Evolutionary conservation across 1,284 basidiomycete species (phyloP).

Genomic region (Ustilago sp.): DNA sequence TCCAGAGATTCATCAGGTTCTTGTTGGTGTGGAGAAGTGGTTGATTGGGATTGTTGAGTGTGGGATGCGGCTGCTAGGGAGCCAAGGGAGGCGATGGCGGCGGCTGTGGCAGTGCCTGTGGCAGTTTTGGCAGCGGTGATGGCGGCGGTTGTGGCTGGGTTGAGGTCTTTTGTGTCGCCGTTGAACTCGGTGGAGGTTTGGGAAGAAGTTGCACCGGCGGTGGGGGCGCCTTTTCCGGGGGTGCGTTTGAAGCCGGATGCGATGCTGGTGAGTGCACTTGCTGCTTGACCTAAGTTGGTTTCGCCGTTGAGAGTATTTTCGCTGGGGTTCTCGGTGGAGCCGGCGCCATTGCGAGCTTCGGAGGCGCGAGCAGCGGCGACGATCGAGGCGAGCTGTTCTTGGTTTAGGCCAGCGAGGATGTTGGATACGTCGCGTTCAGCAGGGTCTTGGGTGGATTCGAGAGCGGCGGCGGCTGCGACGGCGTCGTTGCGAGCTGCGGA

Average conservation of each 20-base stretch:
- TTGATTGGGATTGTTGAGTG: slow-evolving; percentile 9
- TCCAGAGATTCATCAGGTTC: background rate
- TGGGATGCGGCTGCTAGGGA: slow-evolving; percentile 49
- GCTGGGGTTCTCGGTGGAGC: background rate
- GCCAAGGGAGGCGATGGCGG: slow-evolving; percentile 60
- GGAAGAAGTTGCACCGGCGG: slow-evolving; percentile 40
- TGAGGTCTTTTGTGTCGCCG: slow-evolving; percentile 21
- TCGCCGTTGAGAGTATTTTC: background rate
- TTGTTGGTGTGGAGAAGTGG: background rate
- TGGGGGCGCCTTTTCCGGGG: slow-evolving; percentile 7
- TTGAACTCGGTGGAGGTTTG: slow-evolving; percentile 37
- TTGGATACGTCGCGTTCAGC: slow-evolving; percentile 58
- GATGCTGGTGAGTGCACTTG: slow-evolving; percentile 60
- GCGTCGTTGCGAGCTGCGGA: slow-evolving; percentile 4
- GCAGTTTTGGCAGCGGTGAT: slow-evolving; percentile 40
- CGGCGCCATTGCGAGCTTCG: slow-evolving; percentile 26
- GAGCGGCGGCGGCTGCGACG: slow-evolving; percentile 7
- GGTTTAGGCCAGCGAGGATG: slow-evolving; percentile 60
- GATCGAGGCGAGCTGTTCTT: slow-evolving; percentile 64
- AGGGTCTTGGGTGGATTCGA: slow-evolving; percentile 13
- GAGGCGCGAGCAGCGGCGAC: slow-evolving; percentile 59
- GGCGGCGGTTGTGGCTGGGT: slow-evolving; percentile 20
- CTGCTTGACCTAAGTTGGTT: slow-evolving; percentile 53
- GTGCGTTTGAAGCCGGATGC: slow-evolving; percentile 61
- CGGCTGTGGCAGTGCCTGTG: slow-evolving; percentile 58